A percentile compares a stretch with the other conserved stretches of the same genome.
Evolutionary conservation across 345 rosid species (phyloP).

Genomic region (Diplotaxis tenuifolia): DNA sequence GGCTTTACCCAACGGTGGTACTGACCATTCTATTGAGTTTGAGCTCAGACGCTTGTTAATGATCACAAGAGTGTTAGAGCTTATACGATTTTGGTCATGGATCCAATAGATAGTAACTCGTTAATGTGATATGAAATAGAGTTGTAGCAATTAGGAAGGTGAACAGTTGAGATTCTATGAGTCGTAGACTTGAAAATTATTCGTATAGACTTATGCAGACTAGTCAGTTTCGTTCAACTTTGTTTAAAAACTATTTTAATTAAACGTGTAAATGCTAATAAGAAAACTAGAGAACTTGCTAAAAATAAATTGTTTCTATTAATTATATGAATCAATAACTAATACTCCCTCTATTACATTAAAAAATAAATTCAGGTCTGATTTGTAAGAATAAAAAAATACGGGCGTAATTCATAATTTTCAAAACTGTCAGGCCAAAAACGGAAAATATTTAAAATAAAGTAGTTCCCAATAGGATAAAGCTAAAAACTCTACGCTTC

Average conservation of each 20-base stretch:
- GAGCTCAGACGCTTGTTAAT: slow-evolving; percentile 71
- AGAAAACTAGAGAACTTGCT: no score
- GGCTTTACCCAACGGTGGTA: no score
- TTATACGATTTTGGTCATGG: not conserved
- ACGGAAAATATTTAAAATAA: not conserved
- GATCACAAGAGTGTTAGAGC: slow-evolving; percentile 68
- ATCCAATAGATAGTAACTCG: not conserved
- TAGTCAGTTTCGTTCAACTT: not conserved
- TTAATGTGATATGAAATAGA: not conserved
- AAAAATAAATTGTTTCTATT: no score
- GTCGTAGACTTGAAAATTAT: not conserved
- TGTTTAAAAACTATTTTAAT: not conserved
- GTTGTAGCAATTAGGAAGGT: not conserved
- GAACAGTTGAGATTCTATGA: not conserved
- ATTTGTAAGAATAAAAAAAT: not conserved
- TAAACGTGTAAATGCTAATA: not conserved
- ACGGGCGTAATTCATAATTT: not conserved
- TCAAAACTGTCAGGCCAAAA: not conserved
- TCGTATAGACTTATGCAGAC: not conserved
- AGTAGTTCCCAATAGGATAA: slow-evolving; percentile 16
- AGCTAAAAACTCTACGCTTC: not conserved
- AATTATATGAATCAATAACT: no score
- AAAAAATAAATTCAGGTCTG: no score
- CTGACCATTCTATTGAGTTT: no score
- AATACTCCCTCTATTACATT: no score